Base-by-base conservation (phyloP, 2,329 filamentous ascomycete species). In the Geosmithia morbida region DNA sequence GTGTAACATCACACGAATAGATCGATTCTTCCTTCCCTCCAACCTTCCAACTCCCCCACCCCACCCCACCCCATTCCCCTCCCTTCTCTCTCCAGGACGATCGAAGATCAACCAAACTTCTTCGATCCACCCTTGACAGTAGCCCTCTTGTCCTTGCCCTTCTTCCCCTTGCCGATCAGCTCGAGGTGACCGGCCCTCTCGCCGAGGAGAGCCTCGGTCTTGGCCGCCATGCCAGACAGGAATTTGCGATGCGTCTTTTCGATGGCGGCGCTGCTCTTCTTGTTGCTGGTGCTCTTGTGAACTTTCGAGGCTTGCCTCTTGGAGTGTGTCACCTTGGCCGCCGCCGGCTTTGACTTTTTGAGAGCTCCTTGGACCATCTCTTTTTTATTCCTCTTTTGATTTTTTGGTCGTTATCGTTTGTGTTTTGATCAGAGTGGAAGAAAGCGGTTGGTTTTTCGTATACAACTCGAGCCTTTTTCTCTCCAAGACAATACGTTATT, bases 121-220 rank as follows among this genome's bases (percentile, higher is more conserved):
- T 69, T 68, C 16, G 67, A 70, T 5, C 74, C 74, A 30, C 71
- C 73, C 63, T 67, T 67, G 45, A 61, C 55, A 44, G 63, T 63
- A 46, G 58, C 50, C 55, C 61, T 67, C 58, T 65, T 66, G 22
- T 16, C 33, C 33, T 37, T 37, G 33, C 33, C 33, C 59, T 71
- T 76, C 60, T 75, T 73, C 10, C 71, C 70, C 61, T 73, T 69
- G 30, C 73, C 75, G 51, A 79, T 75, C 52, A 79, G 57, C 64
- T 80, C 76, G 20, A 80, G 60, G 50, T 80, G 76, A 0, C 76
- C 75, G 5, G 73, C 76, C 8, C 75, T 64, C 65, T 79, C 73
- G 50, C 75, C 75, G 41, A 80, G 66, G 56, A 79, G 64, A 51
- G 67, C 65, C 66, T 80, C 76, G 30, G 76, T 80, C 63, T 68